Percentiles rank a stretch among this genome's conserved stretches.
Conservation (phyloP, 805 yeast species). For the Ogataea polymorpha region DNA sequence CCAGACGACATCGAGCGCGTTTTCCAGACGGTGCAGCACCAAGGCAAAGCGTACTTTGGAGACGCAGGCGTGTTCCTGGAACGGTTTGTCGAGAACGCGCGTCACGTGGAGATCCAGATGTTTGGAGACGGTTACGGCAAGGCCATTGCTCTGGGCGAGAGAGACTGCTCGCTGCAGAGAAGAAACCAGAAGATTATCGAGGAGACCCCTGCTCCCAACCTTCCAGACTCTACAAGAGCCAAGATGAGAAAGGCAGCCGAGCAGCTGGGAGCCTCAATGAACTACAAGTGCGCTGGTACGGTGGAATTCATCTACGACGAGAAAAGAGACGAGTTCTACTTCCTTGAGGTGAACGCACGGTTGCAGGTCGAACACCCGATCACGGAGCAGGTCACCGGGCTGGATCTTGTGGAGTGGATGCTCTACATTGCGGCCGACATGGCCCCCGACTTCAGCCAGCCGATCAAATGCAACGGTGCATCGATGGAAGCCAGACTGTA, state of each 20-base stretch:
- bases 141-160: constrained; percentile 92
- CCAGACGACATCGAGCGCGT: constrained; percentile 78
- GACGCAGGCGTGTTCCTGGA: constrained; percentile 95
- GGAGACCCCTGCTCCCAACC: constrained; percentile 96
- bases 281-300: constrained; percentile 96
- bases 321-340: constrained; percentile 82
- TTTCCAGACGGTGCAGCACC: constrained; percentile 88
- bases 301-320: constrained; percentile 94
- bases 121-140: constrained; percentile 94
- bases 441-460: constrained; percentile 71
- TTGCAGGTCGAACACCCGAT: constrained; percentile 97
- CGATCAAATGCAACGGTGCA: constrained; percentile 70
- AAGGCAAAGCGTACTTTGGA: constrained; percentile 89
- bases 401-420: constrained; percentile 98
- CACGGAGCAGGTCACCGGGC: constrained; percentile 91
- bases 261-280: constrained; percentile 73
- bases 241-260: constrained; percentile 83
- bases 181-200: constrained; percentile 95
- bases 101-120: constrained; percentile 96
- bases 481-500: constrained; percentile 96
- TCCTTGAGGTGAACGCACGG: constrained; percentile 94
- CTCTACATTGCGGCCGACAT: constrained; percentile 82
- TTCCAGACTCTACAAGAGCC: constrained; percentile 74
- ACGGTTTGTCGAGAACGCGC: constrained; percentile 88
- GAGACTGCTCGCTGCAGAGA: constrained; percentile 96